Percentiles rank a stretch among this genome's conserved stretches.
These are phyloP conservation scores for Neurospora sp. DNA, from an alignment of 495 filamentous ascomycete species.

Conservation along the genomic window DNA sequence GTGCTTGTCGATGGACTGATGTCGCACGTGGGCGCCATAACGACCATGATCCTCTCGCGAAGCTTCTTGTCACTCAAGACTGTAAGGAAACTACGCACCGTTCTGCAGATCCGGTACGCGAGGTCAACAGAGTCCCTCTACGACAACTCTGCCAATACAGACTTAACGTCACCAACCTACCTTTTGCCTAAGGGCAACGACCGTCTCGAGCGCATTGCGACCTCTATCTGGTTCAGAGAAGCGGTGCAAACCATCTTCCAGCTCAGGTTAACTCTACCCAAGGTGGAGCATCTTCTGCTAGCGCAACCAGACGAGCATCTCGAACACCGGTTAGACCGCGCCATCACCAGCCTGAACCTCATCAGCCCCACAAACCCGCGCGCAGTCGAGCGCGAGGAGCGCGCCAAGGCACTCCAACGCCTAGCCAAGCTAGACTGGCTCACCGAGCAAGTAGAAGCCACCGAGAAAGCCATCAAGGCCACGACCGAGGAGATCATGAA, in stretches of 20 bases:
- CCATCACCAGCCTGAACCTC: not conserved
- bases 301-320: not conserved
- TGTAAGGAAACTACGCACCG: conserved; percentile 3
- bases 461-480: not conserved
- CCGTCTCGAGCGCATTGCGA: conserved; percentile 6
- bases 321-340: not conserved
- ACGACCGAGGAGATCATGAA: not conserved
- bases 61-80: not conserved
- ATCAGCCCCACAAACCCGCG: not conserved
- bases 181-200: not conserved
- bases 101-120: conserved; percentile 7
- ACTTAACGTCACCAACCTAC: not conserved
- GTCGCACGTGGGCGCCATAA: conserved; percentile 14
- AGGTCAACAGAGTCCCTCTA: not conserved
- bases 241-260: not conserved
- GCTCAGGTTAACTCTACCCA: not conserved
- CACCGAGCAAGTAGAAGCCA: not conserved
- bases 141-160: not conserved
- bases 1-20: conserved; percentile 19
- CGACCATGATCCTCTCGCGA: conserved; percentile 7
- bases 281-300: not conserved
- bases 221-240: conserved; percentile 11
- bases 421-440: conserved; percentile 5
- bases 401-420: not conserved
- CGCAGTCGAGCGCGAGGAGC: not conserved